Conservation (phyloP, 2,329 filamentous ascomycete genomes). For the Zopfia rhizophila region DNA sequence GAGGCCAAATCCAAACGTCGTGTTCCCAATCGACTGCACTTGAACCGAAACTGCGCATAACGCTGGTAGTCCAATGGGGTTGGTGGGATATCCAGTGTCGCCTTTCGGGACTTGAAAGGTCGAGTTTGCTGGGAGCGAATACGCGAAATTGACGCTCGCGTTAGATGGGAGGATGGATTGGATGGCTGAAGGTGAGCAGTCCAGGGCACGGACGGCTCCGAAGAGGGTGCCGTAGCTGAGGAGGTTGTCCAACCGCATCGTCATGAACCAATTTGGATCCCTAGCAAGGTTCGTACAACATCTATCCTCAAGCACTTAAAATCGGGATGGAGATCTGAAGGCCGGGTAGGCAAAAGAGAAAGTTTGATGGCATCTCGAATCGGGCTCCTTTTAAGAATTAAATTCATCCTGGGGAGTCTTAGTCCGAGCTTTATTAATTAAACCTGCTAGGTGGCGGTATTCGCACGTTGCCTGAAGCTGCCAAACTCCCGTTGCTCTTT, state of each 20-base stretch:
- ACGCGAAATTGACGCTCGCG: slow-evolving; percentile 50
- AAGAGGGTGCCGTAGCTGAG: slow-evolving; percentile 29
- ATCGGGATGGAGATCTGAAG: too few species aligned
- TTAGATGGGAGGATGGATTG: slow-evolving; percentile 44
- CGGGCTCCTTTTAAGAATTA: too few species aligned
- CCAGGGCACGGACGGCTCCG: slow-evolving; percentile 30
- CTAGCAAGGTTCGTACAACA: too few species aligned
- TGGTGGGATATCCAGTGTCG: slow-evolving; percentile 54
- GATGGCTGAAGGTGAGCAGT: slow-evolving; percentile 48
- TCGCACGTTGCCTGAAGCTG: slow-evolving; percentile 8
- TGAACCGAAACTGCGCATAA: slow-evolving; percentile 52
- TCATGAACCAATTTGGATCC: too few species aligned
- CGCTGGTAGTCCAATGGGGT: slow-evolving; percentile 49
- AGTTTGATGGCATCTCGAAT: too few species aligned
- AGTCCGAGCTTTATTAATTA: too few species aligned
- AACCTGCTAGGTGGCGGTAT: too few species aligned
- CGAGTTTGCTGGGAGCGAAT: slow-evolving; percentile 41
- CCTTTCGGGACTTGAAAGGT: slow-evolving; percentile 51
- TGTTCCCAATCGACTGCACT: slow-evolving; percentile 45
- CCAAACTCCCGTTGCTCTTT: neutral
- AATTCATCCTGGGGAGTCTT: too few species aligned
- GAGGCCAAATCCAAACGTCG: slow-evolving; percentile 52
- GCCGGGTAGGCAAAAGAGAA: too few species aligned
- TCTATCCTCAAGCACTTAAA: too few species aligned
- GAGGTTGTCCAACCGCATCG: slow-evolving; percentile 27